Evolutionary conservation across 768 basidiomycete species (phyloP).

Genomic region (Xerocomus brunneocitrinus): DNA sequence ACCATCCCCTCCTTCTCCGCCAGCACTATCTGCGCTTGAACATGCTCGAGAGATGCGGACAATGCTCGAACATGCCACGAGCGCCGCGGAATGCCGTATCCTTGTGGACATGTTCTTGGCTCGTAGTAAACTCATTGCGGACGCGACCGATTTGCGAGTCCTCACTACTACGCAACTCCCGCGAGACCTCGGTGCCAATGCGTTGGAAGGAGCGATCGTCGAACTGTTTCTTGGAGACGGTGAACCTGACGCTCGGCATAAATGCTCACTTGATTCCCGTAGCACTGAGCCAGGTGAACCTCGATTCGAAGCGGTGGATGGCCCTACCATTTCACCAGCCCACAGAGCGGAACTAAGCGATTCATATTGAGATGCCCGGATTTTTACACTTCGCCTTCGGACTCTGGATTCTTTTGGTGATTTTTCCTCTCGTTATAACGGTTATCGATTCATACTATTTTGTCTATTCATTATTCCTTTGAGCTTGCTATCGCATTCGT

Average conservation of each 20-base stretch:
- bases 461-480: constrained; percentile 12
- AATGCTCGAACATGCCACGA: constrained; percentile 63
- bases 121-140: constrained; percentile 45
- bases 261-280: background rate
- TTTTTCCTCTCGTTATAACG: constrained; percentile 7
- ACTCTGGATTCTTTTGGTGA: constrained; percentile 7
- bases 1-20: constrained; percentile 16
- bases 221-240: constrained; percentile 39
- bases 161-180: constrained; percentile 34
- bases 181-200: constrained; percentile 24
- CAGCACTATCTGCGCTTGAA: constrained; percentile 33
- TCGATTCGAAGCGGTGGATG: background rate
- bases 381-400: background rate
- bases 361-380: constrained; percentile 14
- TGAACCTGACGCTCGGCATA: constrained; percentile 1
- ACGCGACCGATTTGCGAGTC: constrained; percentile 27
- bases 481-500: constrained; percentile 9
- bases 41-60: constrained; percentile 64
- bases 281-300: background rate
- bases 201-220: constrained; percentile 48
- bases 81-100: constrained; percentile 78
- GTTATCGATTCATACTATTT: constrained; percentile 9
- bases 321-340: background rate
- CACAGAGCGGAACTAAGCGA: constrained; percentile 2
- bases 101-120: constrained; percentile 80